Base-by-base conservation (phyloP, 768 basidiomycete species). In the Paxillus ammoniavirescens region DNA sequence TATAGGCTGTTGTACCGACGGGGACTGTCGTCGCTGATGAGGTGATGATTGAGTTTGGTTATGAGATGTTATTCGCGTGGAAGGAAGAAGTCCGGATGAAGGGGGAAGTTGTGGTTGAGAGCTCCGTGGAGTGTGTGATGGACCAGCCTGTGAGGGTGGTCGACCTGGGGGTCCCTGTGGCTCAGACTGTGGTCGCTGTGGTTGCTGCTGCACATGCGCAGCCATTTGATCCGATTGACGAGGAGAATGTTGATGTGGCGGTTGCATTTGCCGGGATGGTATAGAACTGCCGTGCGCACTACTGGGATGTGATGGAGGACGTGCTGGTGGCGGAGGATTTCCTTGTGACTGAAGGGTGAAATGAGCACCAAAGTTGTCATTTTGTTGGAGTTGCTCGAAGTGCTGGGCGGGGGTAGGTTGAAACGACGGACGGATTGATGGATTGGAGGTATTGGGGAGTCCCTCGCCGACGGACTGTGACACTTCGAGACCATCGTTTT, bases 381-480 rank as follows among this genome's bases (percentile, higher is more conserved):
- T 57, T 57, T 73, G 70, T 55, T 75, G 77, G 75, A 84, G 82
- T 61, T 82, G 77, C 51, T 81, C 81, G 55, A 79, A 77, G 51
- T 82, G 80, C 62, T 89, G 86, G 2, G 84, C 83, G 2, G 87
- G 84, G 0, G 86, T 87, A 12, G 77, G 64, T 28, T 77, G 77
- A 60, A 84, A 82, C 8, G 67, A 62, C 5, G 71, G 30, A 26
- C 79, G 79, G 31, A 61, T 60, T 28, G 49, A 45, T 21, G 59
- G 49, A 47, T 66, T 73, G 9, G 75, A 61, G 15, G 79, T 67
- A 41, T 70, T 69, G 36, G 73, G 72, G 33, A 70, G 75, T 49
- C 64, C 73, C 31, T 72, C 68, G 36, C 71, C 68, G 43, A 75
- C 73, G n/a, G 74, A 55, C 54, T 76, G 79, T 13, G 73, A 58